Base-by-base conservation (phyloP, 305 asterid species). In the Fraxinus nigra region DNA sequence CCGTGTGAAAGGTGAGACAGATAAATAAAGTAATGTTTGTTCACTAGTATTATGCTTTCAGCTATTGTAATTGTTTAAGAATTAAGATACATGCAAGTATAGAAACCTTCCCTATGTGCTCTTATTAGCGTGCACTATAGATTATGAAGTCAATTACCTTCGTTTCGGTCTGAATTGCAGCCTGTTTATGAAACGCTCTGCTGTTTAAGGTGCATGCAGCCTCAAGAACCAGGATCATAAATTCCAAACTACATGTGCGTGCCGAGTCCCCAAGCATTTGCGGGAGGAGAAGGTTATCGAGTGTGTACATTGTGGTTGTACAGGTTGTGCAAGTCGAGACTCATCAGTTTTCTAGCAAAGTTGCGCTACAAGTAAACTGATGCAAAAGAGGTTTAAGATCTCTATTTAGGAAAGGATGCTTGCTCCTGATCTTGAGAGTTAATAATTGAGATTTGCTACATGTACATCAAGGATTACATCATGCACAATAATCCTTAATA, bases 121-220 rank as follows among this genome's bases (percentile, higher is more conserved):
- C 38, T 33, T 75, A 22, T 24, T 18, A 35, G 63, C 72, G 72
- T 35, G 51, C 46, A 33, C 18, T 20, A 4, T 13, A 22, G 8
- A 13, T 22, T 26, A 18, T 43, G 8, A 74, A 30, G 10, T 18
- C 33, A 22, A 5, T 35, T 32, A 70, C 79, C 8, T 85, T 79
- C 35, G 16, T 72, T 48, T 46, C n/a, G 77, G 54, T 80, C 56
- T 82, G 61, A 72, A 67, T 84, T 54, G 89, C 92, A 95, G 98
- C 98, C 98, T 72, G 98, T 97, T 72, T 95, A 95, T 38, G 98
- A 95, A 76, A 89, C 97, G 74, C 97, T 95, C 1, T 95, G 98
- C 86, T 95, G 98, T 91, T 85, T 95, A 85, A 88, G 94, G 89
- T 95, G 98, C 89, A 93, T 95, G 80, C 98, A 95, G 84, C 93